A percentile compares a stretch with the other conserved stretches of the same genome.
phyloP scores from a whole-genome alignment of 2,329 filamentous ascomycete species.

The Diaporthe longicolla region DNA sequence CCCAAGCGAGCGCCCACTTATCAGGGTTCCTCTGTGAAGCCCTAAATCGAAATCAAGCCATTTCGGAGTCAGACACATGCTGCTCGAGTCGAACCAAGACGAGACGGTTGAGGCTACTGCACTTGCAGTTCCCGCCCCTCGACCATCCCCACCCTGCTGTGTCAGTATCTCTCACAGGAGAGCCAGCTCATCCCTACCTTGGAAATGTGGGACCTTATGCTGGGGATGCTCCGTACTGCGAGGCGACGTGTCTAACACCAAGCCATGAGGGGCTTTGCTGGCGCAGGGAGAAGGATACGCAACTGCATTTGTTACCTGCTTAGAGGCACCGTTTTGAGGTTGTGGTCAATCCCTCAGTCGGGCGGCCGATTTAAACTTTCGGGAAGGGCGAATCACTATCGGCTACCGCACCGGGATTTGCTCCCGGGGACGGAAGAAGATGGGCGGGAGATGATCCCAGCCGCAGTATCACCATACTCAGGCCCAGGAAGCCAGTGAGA shows the following conservation, averaged over 20 bases:
- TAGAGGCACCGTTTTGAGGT: background rate
- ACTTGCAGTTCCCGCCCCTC: conserved; percentile 1
- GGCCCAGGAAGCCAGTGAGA: conserved; percentile 2
- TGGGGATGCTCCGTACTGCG: background rate
- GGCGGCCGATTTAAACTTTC: conserved; percentile 3
- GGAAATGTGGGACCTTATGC: background rate
- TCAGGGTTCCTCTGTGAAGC: background rate
- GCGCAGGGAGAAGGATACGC: background rate
- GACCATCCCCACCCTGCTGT: conserved; percentile 7
- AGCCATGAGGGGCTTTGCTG: background rate
- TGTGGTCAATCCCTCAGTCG: background rate
- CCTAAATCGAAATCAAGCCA: conserved; percentile 1
- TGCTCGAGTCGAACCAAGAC: conserved; percentile 11
- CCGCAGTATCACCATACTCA: conserved; percentile 5
- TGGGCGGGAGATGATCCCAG: conserved; percentile 2
- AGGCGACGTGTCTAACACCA: background rate
- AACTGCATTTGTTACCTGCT: background rate
- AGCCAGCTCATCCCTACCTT: conserved; percentile 10
- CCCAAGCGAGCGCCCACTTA: background rate
- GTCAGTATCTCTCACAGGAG: background rate
- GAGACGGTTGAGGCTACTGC: background rate
- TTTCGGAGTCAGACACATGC: background rate
- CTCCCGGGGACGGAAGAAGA: conserved; percentile 7
- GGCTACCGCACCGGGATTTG: background rate
- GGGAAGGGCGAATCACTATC: conserved; percentile 14